These are phyloP conservation scores for Metarhizium humberi DNA, from an alignment of 2,329 filamentous ascomycete species.

Conservation along the genomic window DNA sequence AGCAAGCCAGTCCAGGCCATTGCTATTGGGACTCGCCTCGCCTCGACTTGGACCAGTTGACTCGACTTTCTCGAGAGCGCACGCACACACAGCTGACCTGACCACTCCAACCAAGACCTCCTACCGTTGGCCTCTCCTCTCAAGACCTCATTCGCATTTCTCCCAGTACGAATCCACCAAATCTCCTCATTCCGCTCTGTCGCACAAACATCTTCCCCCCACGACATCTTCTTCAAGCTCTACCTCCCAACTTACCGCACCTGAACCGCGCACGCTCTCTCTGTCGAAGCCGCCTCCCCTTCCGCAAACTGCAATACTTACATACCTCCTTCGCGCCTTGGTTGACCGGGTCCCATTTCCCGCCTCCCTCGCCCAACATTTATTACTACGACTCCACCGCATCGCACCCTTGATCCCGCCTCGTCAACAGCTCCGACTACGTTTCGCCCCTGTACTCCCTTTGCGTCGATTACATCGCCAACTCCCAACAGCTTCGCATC, in stretches of 20 bases:
- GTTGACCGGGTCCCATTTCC: neutral
- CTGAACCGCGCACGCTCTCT: neutral
- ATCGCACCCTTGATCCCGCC: constrained; percentile 3
- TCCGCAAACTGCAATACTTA: neutral
- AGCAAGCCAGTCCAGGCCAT: neutral
- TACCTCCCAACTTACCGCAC: neutral
- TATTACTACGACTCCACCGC: neutral
- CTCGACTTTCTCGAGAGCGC: neutral
- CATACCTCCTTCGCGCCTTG: neutral
- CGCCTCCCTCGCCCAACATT: constrained; percentile 1
- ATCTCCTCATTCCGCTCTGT: constrained; percentile 1
- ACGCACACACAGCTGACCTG: neutral
- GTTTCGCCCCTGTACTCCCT: neutral
- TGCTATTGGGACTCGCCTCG: neutral
- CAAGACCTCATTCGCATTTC: neutral
- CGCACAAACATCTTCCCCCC: neutral
- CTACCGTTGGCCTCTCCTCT: neutral
- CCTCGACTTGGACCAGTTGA: too few species aligned
- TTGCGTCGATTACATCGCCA: neutral
- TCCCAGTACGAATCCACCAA: neutral
- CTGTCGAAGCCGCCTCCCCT: neutral
- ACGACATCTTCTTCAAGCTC: neutral
- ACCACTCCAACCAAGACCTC: neutral
- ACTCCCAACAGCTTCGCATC: neutral
- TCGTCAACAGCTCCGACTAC: constrained; percentile 1